Percentiles rank a stretch among this genome's conserved stretches.
phyloP scores from a whole-genome alignment of 2,329 filamentous ascomycete genomes.

The Ceratocystis destructans region DNA sequence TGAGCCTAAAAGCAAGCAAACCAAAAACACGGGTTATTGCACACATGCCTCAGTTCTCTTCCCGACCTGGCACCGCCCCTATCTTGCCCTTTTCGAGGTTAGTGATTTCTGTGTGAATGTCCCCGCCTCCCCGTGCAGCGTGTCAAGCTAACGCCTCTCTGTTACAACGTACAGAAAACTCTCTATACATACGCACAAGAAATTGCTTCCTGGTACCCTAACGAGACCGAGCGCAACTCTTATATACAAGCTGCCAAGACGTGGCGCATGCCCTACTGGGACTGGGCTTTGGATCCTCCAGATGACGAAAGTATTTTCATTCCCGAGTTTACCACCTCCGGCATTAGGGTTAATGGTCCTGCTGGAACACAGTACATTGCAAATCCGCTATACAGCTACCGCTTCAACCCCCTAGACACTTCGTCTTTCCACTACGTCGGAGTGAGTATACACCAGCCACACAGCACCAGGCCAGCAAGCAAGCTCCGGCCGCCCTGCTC shows the following conservation, averaged over 20 bases:
- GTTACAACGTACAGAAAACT: conserved; percentile 15
- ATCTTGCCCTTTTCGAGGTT: conserved; percentile 50
- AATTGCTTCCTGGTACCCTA: conserved; percentile 38
- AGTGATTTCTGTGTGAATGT: conserved; percentile 9
- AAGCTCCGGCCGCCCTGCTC: too few relatives aligned
- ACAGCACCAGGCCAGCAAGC: conserved; percentile 13
- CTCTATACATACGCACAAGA: conserved; percentile 19
- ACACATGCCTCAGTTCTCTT: conserved; percentile 64
- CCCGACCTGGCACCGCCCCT: conserved; percentile 71
- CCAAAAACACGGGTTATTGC: conserved; percentile 52
- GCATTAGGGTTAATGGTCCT: conserved; percentile 42
- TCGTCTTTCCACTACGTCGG: conserved; percentile 45
- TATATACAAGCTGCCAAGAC: conserved; percentile 39
- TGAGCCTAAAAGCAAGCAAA: conserved; percentile 28
- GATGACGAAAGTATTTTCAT: conserved; percentile 36
- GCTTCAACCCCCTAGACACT: conserved; percentile 45
- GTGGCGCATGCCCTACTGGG: conserved; percentile 47
- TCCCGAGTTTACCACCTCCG: conserved; percentile 33
- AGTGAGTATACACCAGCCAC: conserved; percentile 31
- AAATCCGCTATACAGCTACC: conserved; percentile 49
- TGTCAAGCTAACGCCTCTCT: background rate
- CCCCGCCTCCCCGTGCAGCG: background rate
- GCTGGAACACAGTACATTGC: conserved; percentile 41
- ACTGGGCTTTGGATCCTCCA: conserved; percentile 41
- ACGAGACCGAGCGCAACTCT: conserved; percentile 31